Conservation (phyloP, 305 asterid species). For the Fraxinus nigra region DNA sequence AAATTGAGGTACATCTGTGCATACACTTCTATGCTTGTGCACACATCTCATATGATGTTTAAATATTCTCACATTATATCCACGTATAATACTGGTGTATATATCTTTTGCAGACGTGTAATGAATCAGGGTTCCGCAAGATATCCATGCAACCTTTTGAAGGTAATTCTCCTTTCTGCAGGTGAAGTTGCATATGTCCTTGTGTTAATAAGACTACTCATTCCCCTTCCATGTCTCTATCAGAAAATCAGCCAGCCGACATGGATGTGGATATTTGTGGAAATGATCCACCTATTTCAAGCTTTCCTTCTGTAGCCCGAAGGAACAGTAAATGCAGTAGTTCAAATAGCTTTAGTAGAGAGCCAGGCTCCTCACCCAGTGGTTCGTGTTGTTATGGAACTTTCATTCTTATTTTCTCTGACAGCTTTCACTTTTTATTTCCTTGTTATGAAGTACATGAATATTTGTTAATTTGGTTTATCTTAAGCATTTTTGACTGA, state of each 20-base stretch:
- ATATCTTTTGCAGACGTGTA: background rate
- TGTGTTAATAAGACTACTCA: background rate
- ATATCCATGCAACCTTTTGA: background rate
- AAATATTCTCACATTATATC: background rate
- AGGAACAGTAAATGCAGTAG: background rate
- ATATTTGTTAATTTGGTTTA: no score
- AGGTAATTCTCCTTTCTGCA: background rate
- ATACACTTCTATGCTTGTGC: background rate
- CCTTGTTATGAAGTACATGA: background rate
- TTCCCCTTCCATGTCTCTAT: background rate
- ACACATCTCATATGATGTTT: background rate
- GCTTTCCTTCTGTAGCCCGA: background rate
- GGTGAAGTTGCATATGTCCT: background rate
- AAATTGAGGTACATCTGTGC: background rate
- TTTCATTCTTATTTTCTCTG: background rate
- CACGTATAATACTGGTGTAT: background rate
- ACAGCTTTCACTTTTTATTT: background rate
- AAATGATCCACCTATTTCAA: background rate
- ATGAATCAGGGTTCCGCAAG: background rate
- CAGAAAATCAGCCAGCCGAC: background rate
- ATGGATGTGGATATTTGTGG: background rate
- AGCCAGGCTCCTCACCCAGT: background rate
- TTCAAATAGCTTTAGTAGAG: background rate
- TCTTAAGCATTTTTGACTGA: background rate
- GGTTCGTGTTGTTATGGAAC: background rate